A percentile compares a stretch with the other conserved stretches of the same genome.
phyloP scores from a whole-genome alignment of 2,329 filamentous ascomycete species.

The Clonostachys rhizophaga region DNA sequence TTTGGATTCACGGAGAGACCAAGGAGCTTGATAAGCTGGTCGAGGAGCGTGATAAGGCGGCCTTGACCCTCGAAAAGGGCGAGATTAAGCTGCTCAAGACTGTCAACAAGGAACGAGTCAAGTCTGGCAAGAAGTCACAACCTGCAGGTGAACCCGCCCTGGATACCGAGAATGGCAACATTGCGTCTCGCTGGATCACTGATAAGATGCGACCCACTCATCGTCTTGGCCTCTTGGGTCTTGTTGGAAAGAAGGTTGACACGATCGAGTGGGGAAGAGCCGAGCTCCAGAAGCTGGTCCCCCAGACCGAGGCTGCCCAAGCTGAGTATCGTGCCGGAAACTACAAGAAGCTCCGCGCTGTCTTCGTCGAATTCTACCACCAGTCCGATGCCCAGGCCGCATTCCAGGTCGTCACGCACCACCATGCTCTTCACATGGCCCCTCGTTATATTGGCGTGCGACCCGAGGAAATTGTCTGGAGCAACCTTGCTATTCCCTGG shows the following conservation, averaged over 20 bases:
- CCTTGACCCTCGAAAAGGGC: constrained; percentile 75
- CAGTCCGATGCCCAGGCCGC: constrained; percentile 82
- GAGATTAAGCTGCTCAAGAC: constrained; percentile 77
- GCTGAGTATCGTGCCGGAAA: constrained; percentile 59
- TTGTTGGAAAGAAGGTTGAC: constrained; percentile 65
- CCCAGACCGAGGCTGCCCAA: constrained; percentile 62
- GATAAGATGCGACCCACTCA: constrained; percentile 67
- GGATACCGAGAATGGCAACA: constrained; percentile 59
- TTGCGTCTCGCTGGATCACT: constrained; percentile 64
- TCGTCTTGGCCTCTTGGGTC: constrained; percentile 58
- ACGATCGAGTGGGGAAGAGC: constrained; percentile 80
- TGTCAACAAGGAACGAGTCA: constrained; percentile 29
- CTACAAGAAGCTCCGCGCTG: constrained; percentile 60
- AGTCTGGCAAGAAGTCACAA: constrained; percentile 22
- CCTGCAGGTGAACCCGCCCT: constrained; percentile 26
- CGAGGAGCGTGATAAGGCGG: constrained; percentile 67
- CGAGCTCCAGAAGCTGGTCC: constrained; percentile 47
- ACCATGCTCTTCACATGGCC: constrained; percentile 77
- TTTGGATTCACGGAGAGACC: constrained; percentile 79
- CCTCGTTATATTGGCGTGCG: constrained; percentile 79
- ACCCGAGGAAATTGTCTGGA: constrained; percentile 83
- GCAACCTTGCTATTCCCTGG: constrained; percentile 65
- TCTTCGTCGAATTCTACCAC: constrained; percentile 89
- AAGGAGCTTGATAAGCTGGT: constrained; percentile 74
- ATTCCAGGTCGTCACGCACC: constrained; percentile 77